Conservation (phyloP, 768 basidiomycete genomes). For the Royoungia palumana region DNA sequence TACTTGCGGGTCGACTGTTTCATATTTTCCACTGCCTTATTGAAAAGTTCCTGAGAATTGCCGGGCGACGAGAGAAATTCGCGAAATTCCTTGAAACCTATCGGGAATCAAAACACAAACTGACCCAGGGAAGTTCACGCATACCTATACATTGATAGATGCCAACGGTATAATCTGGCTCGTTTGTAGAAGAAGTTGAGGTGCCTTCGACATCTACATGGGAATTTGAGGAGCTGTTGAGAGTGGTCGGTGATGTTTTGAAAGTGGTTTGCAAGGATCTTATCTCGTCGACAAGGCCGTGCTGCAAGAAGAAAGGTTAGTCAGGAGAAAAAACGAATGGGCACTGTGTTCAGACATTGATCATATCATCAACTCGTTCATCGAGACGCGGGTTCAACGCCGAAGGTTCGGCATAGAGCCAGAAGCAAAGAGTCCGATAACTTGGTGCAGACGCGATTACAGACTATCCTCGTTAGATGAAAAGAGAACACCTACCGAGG, state of each 20-base stretch:
- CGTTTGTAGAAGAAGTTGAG: not conserved
- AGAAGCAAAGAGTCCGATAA: conserved; percentile 84
- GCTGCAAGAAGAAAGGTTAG: conserved; percentile 37
- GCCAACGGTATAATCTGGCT: conserved; percentile 67
- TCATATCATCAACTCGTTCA: conserved; percentile 83
- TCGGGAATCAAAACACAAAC: conserved; percentile 6
- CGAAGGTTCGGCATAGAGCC: conserved; percentile 77
- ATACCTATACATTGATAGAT: conserved; percentile 94
- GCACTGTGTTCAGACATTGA: conserved; percentile 49
- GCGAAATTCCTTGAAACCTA: conserved; percentile 93
- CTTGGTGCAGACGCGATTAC: conserved; percentile 36
- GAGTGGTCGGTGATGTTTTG: conserved; percentile 1
- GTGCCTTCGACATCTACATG: not conserved
- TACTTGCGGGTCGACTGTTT: conserved; percentile 88
- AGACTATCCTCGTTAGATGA: not conserved
- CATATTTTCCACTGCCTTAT: conserved; percentile 68
- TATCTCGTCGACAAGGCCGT: conserved; percentile 81
- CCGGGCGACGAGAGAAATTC: conserved; percentile 51
- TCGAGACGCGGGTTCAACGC: conserved; percentile 68
- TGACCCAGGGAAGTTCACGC: conserved; percentile 5
- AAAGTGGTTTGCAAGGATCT: conserved; percentile 41
- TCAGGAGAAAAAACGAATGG: not conserved
- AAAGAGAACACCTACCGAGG: conserved; percentile 47
- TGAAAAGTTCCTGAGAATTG: conserved; percentile 42
- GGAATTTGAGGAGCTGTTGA: not conserved